Percentiles rank a stretch among this genome's conserved stretches.
phyloP scores from a whole-genome alignment of 1,284 basidiomycete genomes.

The Cryptococcus jaspeensis region DNA sequence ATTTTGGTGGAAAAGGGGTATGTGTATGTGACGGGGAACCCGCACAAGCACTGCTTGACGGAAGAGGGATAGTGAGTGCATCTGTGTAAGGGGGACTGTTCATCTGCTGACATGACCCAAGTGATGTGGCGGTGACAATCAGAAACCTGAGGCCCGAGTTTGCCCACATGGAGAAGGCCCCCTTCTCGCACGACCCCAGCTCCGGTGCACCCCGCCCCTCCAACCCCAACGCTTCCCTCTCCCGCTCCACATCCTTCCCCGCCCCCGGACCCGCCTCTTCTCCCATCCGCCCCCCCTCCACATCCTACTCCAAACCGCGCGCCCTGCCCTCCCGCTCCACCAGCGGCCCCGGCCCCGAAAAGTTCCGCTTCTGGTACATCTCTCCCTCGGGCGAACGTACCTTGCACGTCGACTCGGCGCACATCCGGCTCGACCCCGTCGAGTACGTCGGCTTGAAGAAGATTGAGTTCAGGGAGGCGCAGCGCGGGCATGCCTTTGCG shows the following conservation, averaged over 20 bases:
- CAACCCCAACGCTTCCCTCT: not conserved
- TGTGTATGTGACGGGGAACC: conserved; percentile 44
- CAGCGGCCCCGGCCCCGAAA: conserved; percentile 1
- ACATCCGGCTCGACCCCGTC: conserved; percentile 35
- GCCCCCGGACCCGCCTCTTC: not conserved
- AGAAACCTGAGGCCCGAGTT: conserved; percentile 36
- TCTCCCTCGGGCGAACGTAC: conserved; percentile 27
- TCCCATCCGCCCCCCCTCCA: not conserved
- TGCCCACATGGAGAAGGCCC: conserved; percentile 25
- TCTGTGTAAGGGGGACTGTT: not conserved
- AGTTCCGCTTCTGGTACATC: conserved; percentile 50
- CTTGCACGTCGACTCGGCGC: conserved; percentile 22
- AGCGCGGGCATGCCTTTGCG: conserved; percentile 35
- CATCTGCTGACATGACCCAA: conserved; percentile 9
- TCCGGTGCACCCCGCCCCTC: not conserved
- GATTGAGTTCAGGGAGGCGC: conserved; percentile 37
- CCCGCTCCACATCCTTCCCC: not conserved
- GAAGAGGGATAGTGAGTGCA: conserved; percentile 48
- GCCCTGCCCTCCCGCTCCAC: too few relatives aligned
- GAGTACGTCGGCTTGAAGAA: conserved; percentile 41
- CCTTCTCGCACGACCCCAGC: conserved; percentile 21
- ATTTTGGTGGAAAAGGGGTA: conserved; percentile 44
- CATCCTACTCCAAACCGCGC: too few relatives aligned
- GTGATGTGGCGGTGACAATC: conserved; percentile 39
- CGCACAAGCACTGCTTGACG: conserved; percentile 45